phyloP scores from a whole-genome alignment of 208 protist species.

The Blastocrithidia nonstop region DNA sequence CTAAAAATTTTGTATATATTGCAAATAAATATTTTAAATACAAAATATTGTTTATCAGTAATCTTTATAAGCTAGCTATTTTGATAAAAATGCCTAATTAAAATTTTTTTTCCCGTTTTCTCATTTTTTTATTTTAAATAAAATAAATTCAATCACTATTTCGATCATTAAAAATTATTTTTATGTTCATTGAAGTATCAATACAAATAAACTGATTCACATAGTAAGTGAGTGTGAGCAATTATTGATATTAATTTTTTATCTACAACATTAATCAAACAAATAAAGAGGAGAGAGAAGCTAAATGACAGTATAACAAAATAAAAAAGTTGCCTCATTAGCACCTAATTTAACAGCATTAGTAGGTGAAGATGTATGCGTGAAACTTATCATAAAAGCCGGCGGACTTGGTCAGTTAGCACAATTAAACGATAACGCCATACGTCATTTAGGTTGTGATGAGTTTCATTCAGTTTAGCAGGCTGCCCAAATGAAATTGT shows the following conservation, averaged over 20 bases:
- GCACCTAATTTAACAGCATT: conserved; percentile 44
- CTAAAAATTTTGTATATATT: too few relatives aligned
- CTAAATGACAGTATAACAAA: too few relatives aligned
- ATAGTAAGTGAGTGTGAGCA: neutral
- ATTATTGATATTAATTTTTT: conserved; percentile 1
- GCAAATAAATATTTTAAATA: too few relatives aligned
- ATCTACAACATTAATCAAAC: conserved; percentile 4
- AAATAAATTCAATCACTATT: too few relatives aligned
- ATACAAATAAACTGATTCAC: neutral
- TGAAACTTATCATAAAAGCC: conserved; percentile 22
- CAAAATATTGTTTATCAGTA: too few relatives aligned
- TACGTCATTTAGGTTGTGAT: conserved; percentile 48
- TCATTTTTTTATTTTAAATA: too few relatives aligned
- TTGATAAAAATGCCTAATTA: too few relatives aligned
- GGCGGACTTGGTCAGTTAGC: conserved; percentile 36
- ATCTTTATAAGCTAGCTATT: too few relatives aligned
- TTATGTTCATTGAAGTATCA: neutral
- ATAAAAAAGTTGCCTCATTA: too few relatives aligned
- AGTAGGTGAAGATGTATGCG: conserved; percentile 21
- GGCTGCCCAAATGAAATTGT: conserved; percentile 15
- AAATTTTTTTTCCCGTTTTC: too few relatives aligned
- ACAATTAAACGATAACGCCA: conserved; percentile 36
- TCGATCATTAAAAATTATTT: neutral
- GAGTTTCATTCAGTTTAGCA: conserved; percentile 11
- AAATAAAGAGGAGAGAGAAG: too few relatives aligned